Base-by-base conservation (phyloP, 108 stramenopile species). In the Pseudonitzschia pungens region DNA sequence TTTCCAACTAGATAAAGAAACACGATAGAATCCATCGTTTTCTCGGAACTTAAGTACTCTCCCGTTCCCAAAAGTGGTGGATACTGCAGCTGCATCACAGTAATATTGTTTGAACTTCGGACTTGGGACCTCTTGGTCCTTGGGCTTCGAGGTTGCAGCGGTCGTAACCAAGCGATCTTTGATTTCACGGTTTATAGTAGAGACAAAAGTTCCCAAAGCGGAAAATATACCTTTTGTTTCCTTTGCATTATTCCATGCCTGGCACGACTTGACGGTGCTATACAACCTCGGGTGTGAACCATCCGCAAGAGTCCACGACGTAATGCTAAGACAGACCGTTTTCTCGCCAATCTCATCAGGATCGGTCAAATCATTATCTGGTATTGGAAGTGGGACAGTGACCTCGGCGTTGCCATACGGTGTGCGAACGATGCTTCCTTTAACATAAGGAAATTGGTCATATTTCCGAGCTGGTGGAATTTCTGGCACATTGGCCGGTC, bases 61-160 rank as follows among this genome's bases (percentile, higher is more conserved):
- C 6, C 94, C 94, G 59, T 88, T 77, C 45, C 94, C 94, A 80
- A 84, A 95, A n/a, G 83, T 48, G 15, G 94, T 92, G 55, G 90
- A 75, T 59, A 95, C 91, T 52, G 89, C 77, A 43, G 94, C 91
- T 27, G 89, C 84, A 77, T 93, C 86, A 74, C 86, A 73, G 58
- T 90, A 95, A 66, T 90, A 93, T 64, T 84, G 87, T 59, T 84
- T 77, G 70, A 86, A 92, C 41, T 75, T 81, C 29, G 75, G 51
- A 29, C 21, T 26, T 0, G 62, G 33, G 29, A 63, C 57, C 68
- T 42, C 68, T 70, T 72, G 66, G 29, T 71, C 70, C 36, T 53
- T 72, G 36, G 65, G 26, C n/a, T 73, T 73, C 24, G 45, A 51
- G n/a, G 41, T 69, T 10, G 29, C 31, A 3, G 65, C 54, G 2